Percentiles rank a stretch among this genome's conserved stretches.
phyloP scores from a whole-genome alignment of 306 rosid species.

The Ochetophila trinervis region DNA sequence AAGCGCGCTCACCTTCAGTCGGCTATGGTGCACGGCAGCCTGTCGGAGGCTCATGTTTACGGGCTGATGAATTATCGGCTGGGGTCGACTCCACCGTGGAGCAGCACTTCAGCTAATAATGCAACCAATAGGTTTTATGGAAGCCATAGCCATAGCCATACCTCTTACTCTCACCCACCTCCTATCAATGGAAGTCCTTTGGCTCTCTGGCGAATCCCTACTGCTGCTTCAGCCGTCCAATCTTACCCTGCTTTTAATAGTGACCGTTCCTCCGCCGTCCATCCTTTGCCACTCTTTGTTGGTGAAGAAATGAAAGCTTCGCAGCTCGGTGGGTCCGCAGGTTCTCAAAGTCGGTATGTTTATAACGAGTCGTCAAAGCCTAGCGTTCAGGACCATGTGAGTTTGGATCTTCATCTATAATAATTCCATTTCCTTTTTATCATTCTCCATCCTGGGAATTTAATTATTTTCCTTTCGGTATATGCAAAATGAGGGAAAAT shows the following conservation, averaged over 20 bases:
- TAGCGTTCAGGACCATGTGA: slow-evolving; percentile 59
- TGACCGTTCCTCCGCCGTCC: slow-evolving; percentile 41
- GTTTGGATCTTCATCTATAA: slow-evolving; percentile 95
- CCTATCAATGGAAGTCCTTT: no score
- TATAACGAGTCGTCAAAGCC: no score
- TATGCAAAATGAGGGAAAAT: not conserved
- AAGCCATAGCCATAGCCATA: slow-evolving; percentile 13
- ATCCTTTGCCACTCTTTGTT: slow-evolving; percentile 42
- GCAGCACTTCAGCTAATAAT: slow-evolving; percentile 7
- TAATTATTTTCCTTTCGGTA: slow-evolving; percentile 4
- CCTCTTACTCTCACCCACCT: slow-evolving; percentile 41
- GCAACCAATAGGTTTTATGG: slow-evolving; percentile 42
- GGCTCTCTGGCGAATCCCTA: slow-evolving; percentile 69
- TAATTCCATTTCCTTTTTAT: no score
- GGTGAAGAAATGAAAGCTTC: slow-evolving; percentile 45
- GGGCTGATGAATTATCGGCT: slow-evolving; percentile 63
- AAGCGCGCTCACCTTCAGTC: slow-evolving; percentile 88
- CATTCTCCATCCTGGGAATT: no score
- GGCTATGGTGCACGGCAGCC: slow-evolving; percentile 53
- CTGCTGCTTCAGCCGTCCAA: slow-evolving; percentile 25
- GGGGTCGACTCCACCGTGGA: slow-evolving; percentile 48
- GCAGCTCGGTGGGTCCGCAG: no score
- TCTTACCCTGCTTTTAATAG: slow-evolving; percentile 52
- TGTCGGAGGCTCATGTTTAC: slow-evolving; percentile 60
- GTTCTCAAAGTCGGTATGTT: no score